A percentile compares a stretch with the other conserved stretches of the same genome.
Conservation (phyloP, 2,329 filamentous ascomycete genomes). For the Cercospora sp. region DNA sequence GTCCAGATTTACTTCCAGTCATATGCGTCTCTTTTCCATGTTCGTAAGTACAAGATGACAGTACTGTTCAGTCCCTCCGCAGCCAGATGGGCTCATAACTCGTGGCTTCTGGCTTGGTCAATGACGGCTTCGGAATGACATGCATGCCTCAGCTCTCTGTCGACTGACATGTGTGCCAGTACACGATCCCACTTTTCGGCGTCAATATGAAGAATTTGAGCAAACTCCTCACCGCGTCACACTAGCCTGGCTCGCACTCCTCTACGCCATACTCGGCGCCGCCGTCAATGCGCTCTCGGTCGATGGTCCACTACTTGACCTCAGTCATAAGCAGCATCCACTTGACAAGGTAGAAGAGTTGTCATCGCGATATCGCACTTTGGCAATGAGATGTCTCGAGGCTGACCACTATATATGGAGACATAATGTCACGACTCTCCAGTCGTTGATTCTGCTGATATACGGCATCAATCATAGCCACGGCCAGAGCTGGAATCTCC, state of each 20-base stretch:
- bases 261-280: slow-evolving; percentile 1
- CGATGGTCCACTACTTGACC: not conserved
- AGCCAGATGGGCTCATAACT: not conserved
- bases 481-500: slow-evolving; percentile 4
- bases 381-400: slow-evolving; percentile 4
- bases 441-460: slow-evolving; percentile 2
- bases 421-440: slow-evolving; percentile 1
- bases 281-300: not conserved
- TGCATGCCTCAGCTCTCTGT: not conserved
- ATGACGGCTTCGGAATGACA: not conserved
- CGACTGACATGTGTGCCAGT: not conserved
- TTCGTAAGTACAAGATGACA: not conserved
- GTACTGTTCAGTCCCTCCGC: not conserved
- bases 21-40: slow-evolving; percentile 11
- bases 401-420: slow-evolving; percentile 6
- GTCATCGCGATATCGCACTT: not conserved
- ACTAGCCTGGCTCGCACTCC: slow-evolving; percentile 2
- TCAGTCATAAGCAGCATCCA: not conserved
- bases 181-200: slow-evolving; percentile 2
- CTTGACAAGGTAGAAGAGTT: not conserved
- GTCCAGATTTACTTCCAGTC: not conserved
- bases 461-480: slow-evolving; percentile 7
- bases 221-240: not conserved
- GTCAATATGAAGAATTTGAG: slow-evolving; percentile 1
- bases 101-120: not conserved